Base-by-base conservation (phyloP, 345 rosid species). In the Rhodamnia rubescens region DNA sequence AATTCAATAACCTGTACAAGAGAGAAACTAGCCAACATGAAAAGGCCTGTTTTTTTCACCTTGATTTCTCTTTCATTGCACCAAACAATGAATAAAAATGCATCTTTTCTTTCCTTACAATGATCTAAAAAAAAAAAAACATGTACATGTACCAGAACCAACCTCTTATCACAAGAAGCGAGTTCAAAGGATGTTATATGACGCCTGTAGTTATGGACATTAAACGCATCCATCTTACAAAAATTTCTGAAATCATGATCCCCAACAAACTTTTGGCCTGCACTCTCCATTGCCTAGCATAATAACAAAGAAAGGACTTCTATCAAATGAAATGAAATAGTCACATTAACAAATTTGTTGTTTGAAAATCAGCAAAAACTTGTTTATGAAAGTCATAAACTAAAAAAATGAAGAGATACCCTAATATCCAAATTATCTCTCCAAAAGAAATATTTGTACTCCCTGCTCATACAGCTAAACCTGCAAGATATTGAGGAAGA, bases 191-290 rank as follows among this genome's bases (percentile, higher is more conserved):
- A 93, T 36, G 94, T 89, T 84, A 95, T 86, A 87, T 88, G 87
- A 32, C 98, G 94, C 84, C 88, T 91, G 86, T 93, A 95, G 89
- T 91, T 90, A 89, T 95, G 98, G 69, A 95, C 98, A 87, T 97
- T 95, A 82, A 89, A 92, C 26, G 95, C 99, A 88, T 97, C 99
- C 98, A 95, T 95, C 95, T 97, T 95, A 86, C 99, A 95, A 74
- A 97, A 97, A 90, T 95, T 97, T 83, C 96, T 91, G 92, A 95
- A 97, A 88, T 97, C 97, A 85, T 97, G 98, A 80, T 95, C 98
- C 82, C 98, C 98, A 13, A 97, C 59, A 83, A 97, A 92, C 89
- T 94, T 97, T 89, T 93, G 91, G 32, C 96, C 94, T 7, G 96
- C 98, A 86, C 83, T 90, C 91, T 93, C 95, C 98, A 97, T 97